Percentiles rank a stretch among this genome's conserved stretches.
phyloP scores from a whole-genome alignment of 441 rosid genomes.

The Viola pubescens region DNA sequence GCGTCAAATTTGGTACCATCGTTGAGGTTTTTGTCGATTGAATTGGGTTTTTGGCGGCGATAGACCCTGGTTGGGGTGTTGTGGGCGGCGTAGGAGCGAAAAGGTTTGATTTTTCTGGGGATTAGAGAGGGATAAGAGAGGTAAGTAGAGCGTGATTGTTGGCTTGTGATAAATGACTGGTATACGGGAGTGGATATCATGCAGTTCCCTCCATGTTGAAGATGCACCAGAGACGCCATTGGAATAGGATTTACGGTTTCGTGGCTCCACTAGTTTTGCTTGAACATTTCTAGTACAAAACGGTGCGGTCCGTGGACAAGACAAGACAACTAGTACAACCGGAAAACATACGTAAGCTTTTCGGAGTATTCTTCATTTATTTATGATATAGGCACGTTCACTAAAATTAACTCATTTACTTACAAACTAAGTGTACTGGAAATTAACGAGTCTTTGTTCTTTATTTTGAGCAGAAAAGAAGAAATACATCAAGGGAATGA shows the following conservation, averaged over 20 bases:
- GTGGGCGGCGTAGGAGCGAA: constrained; percentile 23
- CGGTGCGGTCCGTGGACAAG: not conserved
- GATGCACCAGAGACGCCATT: constrained; percentile 27
- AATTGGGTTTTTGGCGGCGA: constrained; percentile 24
- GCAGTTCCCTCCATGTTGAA: constrained; percentile 21
- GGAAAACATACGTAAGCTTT: too few species aligned
- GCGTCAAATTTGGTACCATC: constrained; percentile 11
- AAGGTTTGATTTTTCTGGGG: constrained; percentile 10
- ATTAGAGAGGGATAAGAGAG: constrained; percentile 9
- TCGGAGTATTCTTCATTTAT: too few species aligned
- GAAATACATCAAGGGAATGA: too few species aligned
- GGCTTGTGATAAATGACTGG: constrained; percentile 7
- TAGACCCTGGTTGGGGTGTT: constrained; percentile 21
- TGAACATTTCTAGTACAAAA: not conserved
- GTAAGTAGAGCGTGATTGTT: constrained; percentile 3
- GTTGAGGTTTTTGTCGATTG: not conserved
- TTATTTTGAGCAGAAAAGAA: too few species aligned
- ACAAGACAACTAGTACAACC: too few species aligned
- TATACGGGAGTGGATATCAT: constrained; percentile 6
- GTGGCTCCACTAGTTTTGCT: too few species aligned
- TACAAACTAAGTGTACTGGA: too few species aligned
- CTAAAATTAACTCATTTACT: too few species aligned
- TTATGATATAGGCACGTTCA: too few species aligned
- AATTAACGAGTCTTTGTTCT: too few species aligned
- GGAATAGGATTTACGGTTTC: not conserved